Percentiles rank a stretch among this genome's conserved stretches.
Conservation (phyloP, 2,329 filamentous ascomycete genomes). For the Leptosphaerulina australis region DNA sequence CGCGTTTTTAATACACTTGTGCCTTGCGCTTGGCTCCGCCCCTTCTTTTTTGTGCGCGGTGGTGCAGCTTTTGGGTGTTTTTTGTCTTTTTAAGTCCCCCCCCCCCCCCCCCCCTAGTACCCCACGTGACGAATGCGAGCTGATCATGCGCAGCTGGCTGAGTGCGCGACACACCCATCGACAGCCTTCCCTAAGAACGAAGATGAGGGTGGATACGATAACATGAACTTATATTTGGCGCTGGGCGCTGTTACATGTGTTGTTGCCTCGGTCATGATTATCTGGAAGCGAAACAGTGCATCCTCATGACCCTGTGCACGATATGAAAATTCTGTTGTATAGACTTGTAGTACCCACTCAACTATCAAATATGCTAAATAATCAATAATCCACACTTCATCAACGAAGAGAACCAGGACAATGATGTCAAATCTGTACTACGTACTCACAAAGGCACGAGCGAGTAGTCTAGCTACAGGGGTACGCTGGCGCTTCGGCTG, state of each 20-base stretch:
- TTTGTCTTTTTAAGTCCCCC: too few relatives aligned
- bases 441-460: conserved; percentile 8
- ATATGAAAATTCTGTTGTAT: neutral
- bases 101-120: neutral
- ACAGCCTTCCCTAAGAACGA: conserved; percentile 88
- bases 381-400: conserved; percentile 7
- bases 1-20: too few relatives aligned
- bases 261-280: conserved; percentile 63
- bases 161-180: conserved; percentile 88
- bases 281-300: conserved; percentile 60
- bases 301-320: conserved; percentile 14
- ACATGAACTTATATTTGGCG: conserved; percentile 84
- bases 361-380: neutral
- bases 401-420: neutral
- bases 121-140: conserved; percentile 8
- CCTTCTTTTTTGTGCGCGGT: too few relatives aligned
- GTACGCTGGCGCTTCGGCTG: conserved; percentile 9
- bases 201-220: conserved; percentile 76
- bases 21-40: too few relatives aligned
- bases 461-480: conserved; percentile 5
- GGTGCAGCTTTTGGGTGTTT: too few relatives aligned
- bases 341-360: neutral
- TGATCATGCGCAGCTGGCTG: conserved; percentile 66
- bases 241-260: conserved; percentile 72
- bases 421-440: conserved; percentile 1